Evolutionary conservation across 1,139 yeast species (phyloP), one percentile per base, ranked within the genome.

Genomic region (Pichiaceae sp.): DNA sequence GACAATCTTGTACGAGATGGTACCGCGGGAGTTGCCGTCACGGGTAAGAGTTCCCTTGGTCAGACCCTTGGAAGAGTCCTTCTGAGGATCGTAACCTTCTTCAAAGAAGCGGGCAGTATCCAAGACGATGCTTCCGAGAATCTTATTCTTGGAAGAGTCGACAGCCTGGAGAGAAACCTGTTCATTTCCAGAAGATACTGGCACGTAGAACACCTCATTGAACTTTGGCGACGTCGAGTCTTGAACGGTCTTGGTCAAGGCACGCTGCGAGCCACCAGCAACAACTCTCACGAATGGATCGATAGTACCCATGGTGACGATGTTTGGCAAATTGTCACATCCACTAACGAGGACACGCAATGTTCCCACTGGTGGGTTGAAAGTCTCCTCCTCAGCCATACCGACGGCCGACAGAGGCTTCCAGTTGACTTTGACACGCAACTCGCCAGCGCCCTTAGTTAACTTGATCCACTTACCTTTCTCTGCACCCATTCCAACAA

Each of bases 261-360:
- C 80, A 45, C 67, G 67, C 36, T 74, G 56, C 50, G 71, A 72
- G 47, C 80, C 83, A 50, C 78, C 74, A 40, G 74, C 56, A 35
- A 72, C 50, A 14, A 81, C 66, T 43, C 72, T 68, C 32, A 78
- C 74, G 52, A 79, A 81, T 4, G 93, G 91, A 57, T 82, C 89
- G 48, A 81, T 75, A 43, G 71, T 73, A 39, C 89, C 89, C 41
- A 80, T 71, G 4, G 72, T 60, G 52, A 77, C 83, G 50, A 76
- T 60, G 47, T 81, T 81, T 49, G 72, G 64, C 47, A 81, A 62
- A 37, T 71, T 72, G 14, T 56, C 57, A 15, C 80, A 83, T 25
- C 66, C 61, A 44, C 76, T 68, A 37, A 82, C 49, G 47, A 75
- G 76, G 31, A 82, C 54, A 60, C 80, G 73, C 25, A 77, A 54